Conservation (phyloP, 148 eudicot species). For the Amaranthus cruentus region DNA sequence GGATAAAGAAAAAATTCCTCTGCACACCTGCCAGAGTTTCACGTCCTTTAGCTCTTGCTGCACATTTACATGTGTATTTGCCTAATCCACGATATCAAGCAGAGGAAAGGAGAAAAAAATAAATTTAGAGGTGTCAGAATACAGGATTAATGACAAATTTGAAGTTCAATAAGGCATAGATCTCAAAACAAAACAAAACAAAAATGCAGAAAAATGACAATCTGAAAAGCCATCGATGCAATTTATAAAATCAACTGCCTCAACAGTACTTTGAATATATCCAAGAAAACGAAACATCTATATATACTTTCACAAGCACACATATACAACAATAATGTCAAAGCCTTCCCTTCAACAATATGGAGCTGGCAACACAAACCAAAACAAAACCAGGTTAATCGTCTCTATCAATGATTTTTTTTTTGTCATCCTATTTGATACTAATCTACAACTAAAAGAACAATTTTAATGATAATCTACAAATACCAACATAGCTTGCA, state of each 20-base stretch:
- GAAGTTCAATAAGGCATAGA: not conserved
- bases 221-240: not conserved
- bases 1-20: not conserved
- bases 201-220: not conserved
- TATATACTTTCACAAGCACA: not conserved
- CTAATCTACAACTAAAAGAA: too few relatives aligned
- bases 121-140: conserved; percentile 6
- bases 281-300: not conserved
- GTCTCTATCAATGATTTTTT: too few relatives aligned
- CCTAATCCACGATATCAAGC: conserved; percentile 43
- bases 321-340: too few relatives aligned
- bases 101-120: not conserved
- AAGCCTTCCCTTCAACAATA: not conserved
- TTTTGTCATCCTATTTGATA: too few relatives aligned
- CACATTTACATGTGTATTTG: conserved; percentile 93
- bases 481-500: too few relatives aligned
- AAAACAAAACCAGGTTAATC: too few relatives aligned
- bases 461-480: too few relatives aligned
- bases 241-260: not conserved
- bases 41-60: conserved; percentile 92
- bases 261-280: not conserved
- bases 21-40: conserved; percentile 89
- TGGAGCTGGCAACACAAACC: not conserved
- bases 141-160: conserved; percentile 2
- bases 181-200: not conserved